Evolutionary conservation across 148 eudicot species (phyloP).

Genomic region (Rhododendron henanense): DNA sequence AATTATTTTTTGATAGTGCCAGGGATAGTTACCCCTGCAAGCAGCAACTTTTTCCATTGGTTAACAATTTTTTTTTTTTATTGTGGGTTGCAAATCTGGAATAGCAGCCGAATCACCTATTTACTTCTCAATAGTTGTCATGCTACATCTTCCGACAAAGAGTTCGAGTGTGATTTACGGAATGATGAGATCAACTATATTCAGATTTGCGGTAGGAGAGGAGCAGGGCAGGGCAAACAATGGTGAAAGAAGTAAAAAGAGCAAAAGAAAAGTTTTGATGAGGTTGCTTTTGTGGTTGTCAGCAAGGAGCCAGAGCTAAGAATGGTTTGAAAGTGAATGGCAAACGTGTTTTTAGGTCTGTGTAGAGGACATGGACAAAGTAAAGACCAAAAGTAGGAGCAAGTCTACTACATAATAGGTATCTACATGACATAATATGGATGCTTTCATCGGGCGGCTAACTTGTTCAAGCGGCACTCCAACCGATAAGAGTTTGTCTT

Average conservation of each 20-base stretch:
- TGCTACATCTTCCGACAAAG: too few species aligned
- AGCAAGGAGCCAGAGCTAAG: neutral
- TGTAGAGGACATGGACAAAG: neutral
- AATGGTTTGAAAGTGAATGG: neutral
- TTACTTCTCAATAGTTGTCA: neutral
- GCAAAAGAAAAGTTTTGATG: neutral
- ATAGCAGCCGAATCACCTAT: neutral
- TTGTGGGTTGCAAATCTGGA: neutral
- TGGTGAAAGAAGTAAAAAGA: neutral
- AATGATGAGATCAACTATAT: neutral
- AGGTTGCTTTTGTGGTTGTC: neutral
- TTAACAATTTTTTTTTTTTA: neutral
- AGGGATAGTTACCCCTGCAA: neutral
- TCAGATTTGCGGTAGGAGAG: neutral
- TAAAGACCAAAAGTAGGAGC: neutral
- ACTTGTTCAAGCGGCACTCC: conserved; percentile 21
- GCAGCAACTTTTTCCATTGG: neutral
- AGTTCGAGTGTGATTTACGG: neutral
- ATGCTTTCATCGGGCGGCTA: conserved; percentile 2
- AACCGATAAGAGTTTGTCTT: neutral
- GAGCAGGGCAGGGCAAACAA: neutral
- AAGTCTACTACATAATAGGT: conserved; percentile 18
- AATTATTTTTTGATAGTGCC: neutral
- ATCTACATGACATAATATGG: conserved; percentile 17
- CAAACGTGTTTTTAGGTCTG: neutral